phyloP scores from a whole-genome alignment of 345 rosid genomes.

The Eucalyptus marginata region DNA sequence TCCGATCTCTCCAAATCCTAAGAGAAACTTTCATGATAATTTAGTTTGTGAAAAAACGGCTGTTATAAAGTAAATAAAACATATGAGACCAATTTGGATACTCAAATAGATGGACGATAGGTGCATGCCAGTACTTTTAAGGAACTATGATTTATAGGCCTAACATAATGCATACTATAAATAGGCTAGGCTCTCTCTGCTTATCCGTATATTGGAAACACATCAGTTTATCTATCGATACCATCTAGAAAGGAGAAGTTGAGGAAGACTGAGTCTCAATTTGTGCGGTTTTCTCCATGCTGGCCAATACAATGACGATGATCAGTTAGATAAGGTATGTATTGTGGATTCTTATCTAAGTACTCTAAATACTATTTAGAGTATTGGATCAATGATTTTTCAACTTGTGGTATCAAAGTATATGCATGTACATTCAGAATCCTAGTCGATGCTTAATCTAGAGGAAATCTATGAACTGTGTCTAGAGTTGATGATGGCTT shows the following conservation, averaged over 20 bases:
- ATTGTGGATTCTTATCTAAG: background rate
- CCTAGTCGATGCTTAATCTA: background rate
- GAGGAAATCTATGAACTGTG: background rate
- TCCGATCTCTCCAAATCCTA: background rate
- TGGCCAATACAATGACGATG: background rate
- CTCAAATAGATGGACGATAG: background rate
- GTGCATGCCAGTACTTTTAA: background rate
- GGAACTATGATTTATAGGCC: background rate
- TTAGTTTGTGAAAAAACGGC: background rate
- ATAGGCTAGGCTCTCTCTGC: background rate
- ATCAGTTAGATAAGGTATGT: background rate
- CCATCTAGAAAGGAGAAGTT: background rate
- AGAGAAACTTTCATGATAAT: background rate
- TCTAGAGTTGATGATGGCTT: background rate
- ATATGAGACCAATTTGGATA: background rate
- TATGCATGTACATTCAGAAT: background rate
- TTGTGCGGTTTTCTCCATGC: background rate
- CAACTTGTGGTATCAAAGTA: background rate
- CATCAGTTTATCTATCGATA: background rate
- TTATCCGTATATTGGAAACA: background rate
- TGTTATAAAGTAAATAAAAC: background rate
- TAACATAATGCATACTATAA: background rate
- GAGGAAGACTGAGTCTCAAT: background rate
- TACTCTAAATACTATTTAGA: background rate
- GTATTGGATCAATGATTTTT: background rate